phyloP scores from a whole-genome alignment of 2,329 filamentous ascomycete genomes.

The Aureobasidium sp. region DNA sequence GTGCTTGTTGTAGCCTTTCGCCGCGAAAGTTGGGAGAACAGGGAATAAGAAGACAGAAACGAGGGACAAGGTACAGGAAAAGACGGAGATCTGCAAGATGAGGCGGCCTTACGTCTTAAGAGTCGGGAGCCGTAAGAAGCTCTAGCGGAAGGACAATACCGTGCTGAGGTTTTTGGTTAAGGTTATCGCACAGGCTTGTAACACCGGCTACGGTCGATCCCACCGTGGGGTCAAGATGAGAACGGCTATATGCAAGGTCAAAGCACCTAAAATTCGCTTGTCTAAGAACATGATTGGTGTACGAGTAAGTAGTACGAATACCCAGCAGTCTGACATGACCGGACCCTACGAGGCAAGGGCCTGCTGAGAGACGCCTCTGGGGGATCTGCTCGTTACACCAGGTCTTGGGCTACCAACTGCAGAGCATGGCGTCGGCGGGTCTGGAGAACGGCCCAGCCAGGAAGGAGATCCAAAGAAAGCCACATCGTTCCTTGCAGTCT shows the following conservation, averaged over 20 bases:
- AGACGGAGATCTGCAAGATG: background rate
- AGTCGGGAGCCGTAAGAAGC: background rate
- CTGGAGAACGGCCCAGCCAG: background rate
- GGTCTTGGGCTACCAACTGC: background rate
- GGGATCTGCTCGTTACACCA: constrained; percentile 12
- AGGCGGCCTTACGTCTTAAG: constrained; percentile 9
- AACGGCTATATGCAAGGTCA: constrained; percentile 9
- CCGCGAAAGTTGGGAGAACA: background rate
- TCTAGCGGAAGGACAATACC: background rate
- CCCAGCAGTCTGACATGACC: background rate
- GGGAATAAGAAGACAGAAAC: background rate
- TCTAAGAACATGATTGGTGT: background rate
- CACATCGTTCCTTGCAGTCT: background rate
- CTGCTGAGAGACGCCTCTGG: background rate
- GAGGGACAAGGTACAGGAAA: background rate
- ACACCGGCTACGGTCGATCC: background rate
- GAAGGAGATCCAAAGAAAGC: background rate
- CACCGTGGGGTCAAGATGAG: constrained; percentile 2
- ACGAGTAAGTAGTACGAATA: background rate
- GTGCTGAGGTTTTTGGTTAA: constrained; percentile 8
- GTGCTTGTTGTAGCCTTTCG: background rate
- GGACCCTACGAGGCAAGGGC: constrained; percentile 6
- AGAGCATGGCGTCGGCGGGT: background rate
- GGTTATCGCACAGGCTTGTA: constrained; percentile 6
- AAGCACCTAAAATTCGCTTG: constrained; percentile 1